Conservation (phyloP, 2,329 filamentous ascomycete species). For the Tolypocladium sp. region DNA sequence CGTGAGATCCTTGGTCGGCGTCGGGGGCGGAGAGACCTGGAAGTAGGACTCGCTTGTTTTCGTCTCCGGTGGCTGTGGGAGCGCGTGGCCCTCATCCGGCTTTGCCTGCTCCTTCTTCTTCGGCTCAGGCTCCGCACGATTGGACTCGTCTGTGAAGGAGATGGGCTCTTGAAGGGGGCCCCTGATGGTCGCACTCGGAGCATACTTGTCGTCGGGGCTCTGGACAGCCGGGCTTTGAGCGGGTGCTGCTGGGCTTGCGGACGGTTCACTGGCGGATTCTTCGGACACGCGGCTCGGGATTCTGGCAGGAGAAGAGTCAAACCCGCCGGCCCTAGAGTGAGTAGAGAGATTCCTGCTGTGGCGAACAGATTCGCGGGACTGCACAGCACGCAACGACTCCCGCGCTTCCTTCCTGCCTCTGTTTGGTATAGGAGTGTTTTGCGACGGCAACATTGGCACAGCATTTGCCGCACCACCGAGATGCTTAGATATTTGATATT, state of each 20-base stretch:
- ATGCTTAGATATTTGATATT: constrained; percentile 94
- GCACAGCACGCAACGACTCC: constrained; percentile 69
- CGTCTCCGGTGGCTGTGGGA: constrained; percentile 27
- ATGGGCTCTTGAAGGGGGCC: constrained; percentile 43
- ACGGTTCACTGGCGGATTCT: constrained; percentile 29
- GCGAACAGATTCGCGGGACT: constrained; percentile 40
- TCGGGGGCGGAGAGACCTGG: constrained; percentile 53
- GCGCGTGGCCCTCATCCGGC: constrained; percentile 9
- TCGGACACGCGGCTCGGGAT: constrained; percentile 54
- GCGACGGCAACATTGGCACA: constrained; percentile 77
- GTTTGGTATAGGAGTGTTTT: constrained; percentile 77
- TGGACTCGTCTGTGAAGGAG: constrained; percentile 15
- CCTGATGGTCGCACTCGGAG: constrained; percentile 48
- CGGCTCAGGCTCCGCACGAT: constrained; percentile 4
- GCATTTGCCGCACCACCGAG: constrained; percentile 72
- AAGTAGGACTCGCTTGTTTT: constrained; percentile 41
- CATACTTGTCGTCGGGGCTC: constrained; percentile 58
- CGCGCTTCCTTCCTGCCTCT: constrained; percentile 68
- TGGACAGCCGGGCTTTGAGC: constrained; percentile 28
- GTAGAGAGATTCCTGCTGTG: constrained; percentile 40
- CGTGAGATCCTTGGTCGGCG: constrained; percentile 75
- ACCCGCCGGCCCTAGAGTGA: constrained; percentile 27
- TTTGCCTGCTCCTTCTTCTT: constrained; percentile 12
- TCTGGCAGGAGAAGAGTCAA: constrained; percentile 55
- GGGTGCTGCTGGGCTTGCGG: constrained; percentile 8